Base-by-base conservation (phyloP, 352 stramenopile species). In the Pythium myriotylum region DNA sequence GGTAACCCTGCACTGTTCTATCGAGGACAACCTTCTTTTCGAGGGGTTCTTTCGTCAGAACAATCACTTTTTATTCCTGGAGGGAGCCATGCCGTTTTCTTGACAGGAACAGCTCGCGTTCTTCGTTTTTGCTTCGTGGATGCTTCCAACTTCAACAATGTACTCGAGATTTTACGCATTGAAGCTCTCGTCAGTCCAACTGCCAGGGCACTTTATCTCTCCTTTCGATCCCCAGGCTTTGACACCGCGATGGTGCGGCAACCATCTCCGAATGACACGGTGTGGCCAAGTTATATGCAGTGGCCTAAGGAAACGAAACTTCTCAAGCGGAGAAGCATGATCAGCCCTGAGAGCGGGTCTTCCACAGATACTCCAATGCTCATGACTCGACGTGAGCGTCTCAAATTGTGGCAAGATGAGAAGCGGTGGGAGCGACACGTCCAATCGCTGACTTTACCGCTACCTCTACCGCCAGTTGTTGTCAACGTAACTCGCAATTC, bases 391-490 rank as follows among this genome's bases (percentile, higher is more conserved):
- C 83, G 83, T 42, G 79, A 94, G 45, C 74, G 85, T 0, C 79
- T 92, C 40, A 91, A 92, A 61, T 68, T 86, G 26, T 92, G 85
- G 83, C 85, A 94, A 23, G 79, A 92, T 32, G 84, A 91, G 59
- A 82, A 79, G 35, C 73, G 84, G 0, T 92, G 83, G 81, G 81
- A 88, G 53, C 60, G 77, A 2, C 70, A 77, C 54, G 76, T 94
- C 46, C 68, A 79, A 41, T 77, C 79, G 27, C 70, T 90, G 24
- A 92, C 85, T 19, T 74, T 94, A 1, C 85, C 85, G 0, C 78
- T 92, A 8, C 67, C 85, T 17, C 71, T 77, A 42, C 74, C 85
- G 3, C 81, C 81, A 2, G 59, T 90, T 2, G 67, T 92, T 2
- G 48, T 89, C n/a, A 83, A 89, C 43, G 70, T 73, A 0, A 86